Evolutionary conservation across 2,329 filamentous ascomycete species (phyloP).

Genomic region (Aspergillus sp.): DNA sequence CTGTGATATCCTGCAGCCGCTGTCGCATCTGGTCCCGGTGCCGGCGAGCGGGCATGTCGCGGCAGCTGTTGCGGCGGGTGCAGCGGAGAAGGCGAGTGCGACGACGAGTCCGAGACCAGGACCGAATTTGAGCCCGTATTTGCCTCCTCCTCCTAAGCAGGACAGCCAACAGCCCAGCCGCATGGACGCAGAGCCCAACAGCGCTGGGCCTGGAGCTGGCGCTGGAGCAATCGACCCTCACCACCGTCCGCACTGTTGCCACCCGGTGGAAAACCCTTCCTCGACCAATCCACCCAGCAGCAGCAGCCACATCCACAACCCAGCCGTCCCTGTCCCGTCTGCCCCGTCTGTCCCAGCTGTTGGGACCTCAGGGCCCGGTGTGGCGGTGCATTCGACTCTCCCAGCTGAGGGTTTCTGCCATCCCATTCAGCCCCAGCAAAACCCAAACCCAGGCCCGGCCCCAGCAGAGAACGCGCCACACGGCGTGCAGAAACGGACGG

Average conservation of each 20-base stretch:
- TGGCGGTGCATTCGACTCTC: neutral
- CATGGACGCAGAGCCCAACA: neutral
- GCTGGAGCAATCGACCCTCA: too few species aligned
- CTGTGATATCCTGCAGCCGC: slow-evolving; percentile 16
- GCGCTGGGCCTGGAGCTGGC: neutral
- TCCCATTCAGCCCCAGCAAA: slow-evolving; percentile 2
- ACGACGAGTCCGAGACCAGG: neutral
- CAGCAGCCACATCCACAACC: too few species aligned
- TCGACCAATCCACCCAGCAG: too few species aligned
- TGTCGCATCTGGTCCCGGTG: slow-evolving; percentile 13
- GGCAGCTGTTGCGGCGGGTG: slow-evolving; percentile 8
- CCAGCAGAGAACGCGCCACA: slow-evolving; percentile 5
- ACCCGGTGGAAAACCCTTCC: too few species aligned
- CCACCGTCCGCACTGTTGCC: too few species aligned
- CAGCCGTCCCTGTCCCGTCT: neutral
- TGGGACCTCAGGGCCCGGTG: neutral
- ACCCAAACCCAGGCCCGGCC: slow-evolving; percentile 4
- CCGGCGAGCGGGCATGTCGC: slow-evolving; percentile 17
- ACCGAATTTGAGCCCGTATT: neutral
- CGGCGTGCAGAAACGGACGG: slow-evolving; percentile 19
- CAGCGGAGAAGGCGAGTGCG: slow-evolving; percentile 4
- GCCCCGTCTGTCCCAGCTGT: neutral
- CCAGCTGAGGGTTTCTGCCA: neutral
- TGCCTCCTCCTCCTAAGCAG: neutral
- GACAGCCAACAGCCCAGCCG: neutral